phyloP scores from a whole-genome alignment of 345 rosid species.

The Eucalyptus marginata region DNA sequence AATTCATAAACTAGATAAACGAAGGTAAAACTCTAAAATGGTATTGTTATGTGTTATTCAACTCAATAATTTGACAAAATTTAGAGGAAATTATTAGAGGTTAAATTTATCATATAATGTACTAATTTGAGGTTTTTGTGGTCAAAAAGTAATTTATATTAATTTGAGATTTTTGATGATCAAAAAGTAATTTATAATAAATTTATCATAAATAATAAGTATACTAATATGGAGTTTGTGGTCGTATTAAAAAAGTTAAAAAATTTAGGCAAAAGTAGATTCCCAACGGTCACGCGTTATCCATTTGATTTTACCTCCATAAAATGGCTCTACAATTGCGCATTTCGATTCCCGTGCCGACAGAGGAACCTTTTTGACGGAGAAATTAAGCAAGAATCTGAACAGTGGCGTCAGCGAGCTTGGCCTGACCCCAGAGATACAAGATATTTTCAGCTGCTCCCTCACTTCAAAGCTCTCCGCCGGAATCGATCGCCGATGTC shows the following conservation, averaged over 20 bases:
- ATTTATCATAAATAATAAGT: accelerated
- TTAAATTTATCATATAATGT: no score
- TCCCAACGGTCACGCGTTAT: neutral
- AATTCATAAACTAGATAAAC: accelerated
- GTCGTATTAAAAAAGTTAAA: neutral
- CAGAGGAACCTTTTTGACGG: neutral
- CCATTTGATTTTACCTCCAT: neutral
- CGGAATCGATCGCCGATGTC: constrained; percentile 8
- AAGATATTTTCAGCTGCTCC: neutral
- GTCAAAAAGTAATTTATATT: no score
- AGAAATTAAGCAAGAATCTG: neutral
- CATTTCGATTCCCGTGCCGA: neutral
- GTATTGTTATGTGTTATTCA: no score
- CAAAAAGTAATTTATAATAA: no score
- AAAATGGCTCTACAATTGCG: neutral
- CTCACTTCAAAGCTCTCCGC: neutral
- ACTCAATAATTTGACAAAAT: no score
- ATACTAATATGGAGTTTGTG: accelerated
- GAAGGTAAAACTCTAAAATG: no score
- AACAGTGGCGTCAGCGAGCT: neutral
- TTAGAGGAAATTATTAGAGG: no score
- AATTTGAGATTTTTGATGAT: no score
- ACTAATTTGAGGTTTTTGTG: no score
- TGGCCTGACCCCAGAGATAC: neutral
- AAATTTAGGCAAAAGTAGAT: neutral